phyloP scores from a whole-genome alignment of 2,329 filamentous ascomycete species.

The Cladobotryum protrusum region DNA sequence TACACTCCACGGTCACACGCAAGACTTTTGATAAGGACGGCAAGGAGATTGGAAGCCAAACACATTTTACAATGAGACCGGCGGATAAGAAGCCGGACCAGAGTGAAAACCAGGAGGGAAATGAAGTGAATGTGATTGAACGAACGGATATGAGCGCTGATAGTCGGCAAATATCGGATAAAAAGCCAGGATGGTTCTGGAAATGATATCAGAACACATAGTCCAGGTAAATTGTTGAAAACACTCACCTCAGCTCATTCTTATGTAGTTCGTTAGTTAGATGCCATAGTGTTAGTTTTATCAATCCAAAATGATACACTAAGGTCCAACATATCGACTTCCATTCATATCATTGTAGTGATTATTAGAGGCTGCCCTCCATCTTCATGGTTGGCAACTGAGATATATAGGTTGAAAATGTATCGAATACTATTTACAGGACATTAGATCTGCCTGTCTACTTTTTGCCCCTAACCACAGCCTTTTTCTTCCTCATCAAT shows the following conservation, averaged over 20 bases:
- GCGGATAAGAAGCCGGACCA: constrained; percentile 18
- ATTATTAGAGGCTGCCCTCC: not conserved
- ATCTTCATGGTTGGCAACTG: too few relatives aligned
- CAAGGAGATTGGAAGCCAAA: constrained; percentile 33
- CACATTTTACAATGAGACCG: constrained; percentile 27
- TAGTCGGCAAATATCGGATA: constrained; percentile 12
- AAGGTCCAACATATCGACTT: too few relatives aligned
- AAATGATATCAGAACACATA: constrained; percentile 20
- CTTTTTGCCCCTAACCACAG: constrained; percentile 29
- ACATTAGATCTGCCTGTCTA: constrained; percentile 7
- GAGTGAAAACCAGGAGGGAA: constrained; percentile 7
- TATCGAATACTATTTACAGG: too few relatives aligned
- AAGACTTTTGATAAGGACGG: constrained; percentile 37
- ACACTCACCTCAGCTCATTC: constrained; percentile 1
- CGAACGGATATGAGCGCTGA: constrained; percentile 1
- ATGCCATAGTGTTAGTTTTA: too few relatives aligned
- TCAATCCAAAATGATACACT: too few relatives aligned
- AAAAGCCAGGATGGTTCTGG: constrained; percentile 36
- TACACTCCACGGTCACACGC: constrained; percentile 35
- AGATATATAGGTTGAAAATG: too few relatives aligned
- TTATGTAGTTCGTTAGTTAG: not conserved
- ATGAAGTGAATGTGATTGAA: constrained; percentile 7
- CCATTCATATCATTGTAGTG: too few relatives aligned
- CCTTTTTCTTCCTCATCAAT: constrained; percentile 66
- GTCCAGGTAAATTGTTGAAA: not conserved